Percentiles rank a stretch among this genome's conserved stretches.
Evolutionary conservation across 1,284 basidiomycete species (phyloP).

Genomic region (Jaminaea rosea): DNA sequence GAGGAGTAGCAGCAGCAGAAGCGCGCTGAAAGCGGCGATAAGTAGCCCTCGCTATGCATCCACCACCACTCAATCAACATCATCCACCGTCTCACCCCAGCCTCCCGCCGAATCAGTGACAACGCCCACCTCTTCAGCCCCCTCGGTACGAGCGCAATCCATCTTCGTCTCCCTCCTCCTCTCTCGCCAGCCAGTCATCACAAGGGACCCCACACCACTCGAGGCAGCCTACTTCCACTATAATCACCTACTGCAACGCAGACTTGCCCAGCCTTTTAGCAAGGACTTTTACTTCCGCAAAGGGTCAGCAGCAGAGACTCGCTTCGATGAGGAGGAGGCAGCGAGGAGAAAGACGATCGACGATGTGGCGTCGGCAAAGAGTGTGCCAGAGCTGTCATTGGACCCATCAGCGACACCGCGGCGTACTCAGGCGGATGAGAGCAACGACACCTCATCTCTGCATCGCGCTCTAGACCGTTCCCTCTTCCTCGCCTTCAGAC

Average conservation of each 20-base stretch:
- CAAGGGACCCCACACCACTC: slow-evolving; percentile 65
- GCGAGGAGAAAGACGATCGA: slow-evolving; percentile 33
- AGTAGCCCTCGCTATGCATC: no score
- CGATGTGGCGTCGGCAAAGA: neutral
- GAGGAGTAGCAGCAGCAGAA: no score
- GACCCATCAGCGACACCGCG: slow-evolving; percentile 19
- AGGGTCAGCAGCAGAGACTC: slow-evolving; percentile 73
- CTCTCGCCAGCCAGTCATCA: slow-evolving; percentile 73
- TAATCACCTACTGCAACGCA: slow-evolving; percentile 70
- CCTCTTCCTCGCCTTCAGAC: slow-evolving; percentile 69
- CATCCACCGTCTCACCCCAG: no score
- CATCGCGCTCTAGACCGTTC: slow-evolving; percentile 75
- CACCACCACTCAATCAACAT: no score
- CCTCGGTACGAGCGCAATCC: no score
- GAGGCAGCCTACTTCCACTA: slow-evolving; percentile 80
- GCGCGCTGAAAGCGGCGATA: no score
- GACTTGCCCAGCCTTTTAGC: slow-evolving; percentile 79
- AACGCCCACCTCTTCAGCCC: no score
- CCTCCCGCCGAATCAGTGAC: no score
- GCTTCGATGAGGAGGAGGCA: slow-evolving; percentile 59
- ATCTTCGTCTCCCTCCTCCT: slow-evolving; percentile 58
- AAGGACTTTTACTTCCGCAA: slow-evolving; percentile 90
- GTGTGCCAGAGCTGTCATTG: no score
- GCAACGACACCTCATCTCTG: slow-evolving; percentile 60
- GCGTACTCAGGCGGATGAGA: slow-evolving; percentile 57